Base-by-base conservation (phyloP, 2,329 filamentous ascomycete species). In the Cladosporium sp. region DNA sequence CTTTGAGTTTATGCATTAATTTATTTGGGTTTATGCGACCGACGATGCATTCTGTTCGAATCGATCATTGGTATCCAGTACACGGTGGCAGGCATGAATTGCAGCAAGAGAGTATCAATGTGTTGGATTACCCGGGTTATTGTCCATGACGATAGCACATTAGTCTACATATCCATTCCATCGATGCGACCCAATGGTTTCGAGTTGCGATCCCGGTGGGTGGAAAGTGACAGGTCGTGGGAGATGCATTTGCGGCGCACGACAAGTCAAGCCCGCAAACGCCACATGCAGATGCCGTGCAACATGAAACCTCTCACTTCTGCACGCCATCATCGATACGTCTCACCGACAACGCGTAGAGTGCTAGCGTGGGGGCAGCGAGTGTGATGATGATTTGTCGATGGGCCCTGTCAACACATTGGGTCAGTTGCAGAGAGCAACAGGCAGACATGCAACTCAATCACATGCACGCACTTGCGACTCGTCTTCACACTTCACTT, bases 351-450 rank as follows among this genome's bases (percentile, higher is more conserved):
- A 36, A 56, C 32, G 60, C 60, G 60, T 56, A 25, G 11, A 46
- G 34, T 56, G 25, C 23, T 30, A 23, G 49, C 60, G 39, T 39
- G 49, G 43, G 28, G 26, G 16, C n/a, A 46, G 8, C 26, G 26
- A 51, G n/a, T 6, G 16, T 14, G 28, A 36, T 2, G n/a, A 26
- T 36, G 46, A 26, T 53, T 53, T 39, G 46, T 5, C 25, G 5
- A n/a, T n/a, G 14, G 1, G 16, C 56, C 25, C 28, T 51, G 36
- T 39, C 2, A 26, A 25, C 26, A 32, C 30, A 28, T 16, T 43
- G 32, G 32, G 49, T 16, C 34, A 32, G 60, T 63, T 63, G 60
- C 60, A 46, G 34, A 56, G 49, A 56, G 49, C 60, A 63, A 63
- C 60, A 63, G 60, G 60, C 60, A 63, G 60, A 54, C 10, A 54